Evolutionary conservation across 257 asterid species (phyloP), one percentile per base, ranked within the genome.

Genomic region (Scutellaria galericulata): DNA sequence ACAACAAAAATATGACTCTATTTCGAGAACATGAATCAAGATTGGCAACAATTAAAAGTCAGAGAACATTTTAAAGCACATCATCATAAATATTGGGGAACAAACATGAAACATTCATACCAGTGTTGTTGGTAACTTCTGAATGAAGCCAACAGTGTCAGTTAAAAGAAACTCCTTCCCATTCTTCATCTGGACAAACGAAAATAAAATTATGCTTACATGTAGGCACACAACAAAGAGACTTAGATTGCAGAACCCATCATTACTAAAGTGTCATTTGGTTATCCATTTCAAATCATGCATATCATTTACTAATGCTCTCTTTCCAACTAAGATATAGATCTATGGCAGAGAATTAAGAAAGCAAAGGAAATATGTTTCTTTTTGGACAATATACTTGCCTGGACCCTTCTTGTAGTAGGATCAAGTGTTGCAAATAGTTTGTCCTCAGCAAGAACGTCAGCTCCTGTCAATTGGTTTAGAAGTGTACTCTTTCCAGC

Each of bases 351-450:
- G 46, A 52, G 46, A 24, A 60, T 24, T 7, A 7, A 14, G 55
- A 61, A 73, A 67, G 48, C 5, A 41, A 63, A 18, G 39, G 54
- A 55, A 67, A 22, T 40, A 82, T 54, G 64, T 52, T 68, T 18
- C 50, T 15, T 37, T 66, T 22, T 40, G 64, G 45, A 67, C 54
- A 80, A 24, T 14, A 22, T 70, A 83, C 89, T 86, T 54, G 77
- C 99, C 95, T 89, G 90, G 75, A 94, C 97, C 84, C 99, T 89
- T 87, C 97, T 88, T 27, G 99, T 94, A 47, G 99, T 94, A 65
- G 99, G 99, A 78, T 94, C 99, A 79, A 94, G 97, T 54, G 99
- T 94, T 39, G 99, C 99, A 78, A 94, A 94, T 66, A 91, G 76
- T 72, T 77, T 85, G 83, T 94, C 97, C 87, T 94, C 99, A 2